These are phyloP conservation scores for Sporothrix mexicana DNA, from an alignment of 2,329 filamentous ascomycete genomes.

Conservation along the genomic window DNA sequence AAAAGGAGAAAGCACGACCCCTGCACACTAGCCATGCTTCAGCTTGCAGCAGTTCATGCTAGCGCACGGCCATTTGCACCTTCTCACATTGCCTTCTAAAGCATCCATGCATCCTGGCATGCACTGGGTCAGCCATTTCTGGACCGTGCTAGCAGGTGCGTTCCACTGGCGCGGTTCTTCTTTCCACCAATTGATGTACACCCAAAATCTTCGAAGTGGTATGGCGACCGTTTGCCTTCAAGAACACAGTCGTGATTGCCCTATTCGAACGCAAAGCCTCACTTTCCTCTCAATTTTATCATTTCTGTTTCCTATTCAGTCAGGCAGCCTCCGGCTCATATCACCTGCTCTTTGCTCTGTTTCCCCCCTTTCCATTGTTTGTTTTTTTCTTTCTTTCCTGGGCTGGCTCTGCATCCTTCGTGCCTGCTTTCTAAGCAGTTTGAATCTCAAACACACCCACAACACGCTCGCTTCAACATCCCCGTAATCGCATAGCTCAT, in stretches of 20 bases:
- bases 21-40: constrained; percentile 23
- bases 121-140: background rate
- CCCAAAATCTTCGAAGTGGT: background rate
- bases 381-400: background rate
- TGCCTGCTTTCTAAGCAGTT: background rate
- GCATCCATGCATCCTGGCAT: constrained; percentile 10
- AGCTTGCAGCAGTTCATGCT: constrained; percentile 29
- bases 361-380: background rate
- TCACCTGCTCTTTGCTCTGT: background rate
- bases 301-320: background rate
- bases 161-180: constrained; percentile 24
- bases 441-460: constrained; percentile 12
- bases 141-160: constrained; percentile 1
- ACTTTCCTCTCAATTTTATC: background rate
- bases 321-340: background rate
- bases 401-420: constrained; percentile 8
- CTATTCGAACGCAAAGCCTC: background rate
- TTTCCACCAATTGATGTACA: background rate
- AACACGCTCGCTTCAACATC: background rate
- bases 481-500: constrained; percentile 9
- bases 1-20: constrained; percentile 8
- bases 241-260: constrained; percentile 2
- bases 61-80: constrained; percentile 28
- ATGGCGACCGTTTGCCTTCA: background rate
- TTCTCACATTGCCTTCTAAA: background rate